phyloP scores from a whole-genome alignment of 768 basidiomycete genomes.

The Thelephora aurantiotincta region DNA sequence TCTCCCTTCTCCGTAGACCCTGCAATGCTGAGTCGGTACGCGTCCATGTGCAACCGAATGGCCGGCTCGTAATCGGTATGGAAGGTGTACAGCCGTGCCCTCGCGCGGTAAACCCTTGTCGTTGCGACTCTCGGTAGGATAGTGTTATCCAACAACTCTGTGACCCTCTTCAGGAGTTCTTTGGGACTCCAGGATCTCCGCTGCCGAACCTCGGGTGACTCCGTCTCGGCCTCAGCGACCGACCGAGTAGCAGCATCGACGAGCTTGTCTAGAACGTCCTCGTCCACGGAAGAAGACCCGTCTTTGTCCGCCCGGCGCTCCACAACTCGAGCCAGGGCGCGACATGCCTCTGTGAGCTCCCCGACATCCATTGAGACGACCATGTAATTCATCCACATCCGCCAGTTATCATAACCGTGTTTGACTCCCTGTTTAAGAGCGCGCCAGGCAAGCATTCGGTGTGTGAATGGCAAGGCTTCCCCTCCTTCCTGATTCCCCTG shows the following conservation, averaged over 20 bases:
- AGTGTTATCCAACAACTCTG: slow-evolving; percentile 57
- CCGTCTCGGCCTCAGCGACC: slow-evolving; percentile 21
- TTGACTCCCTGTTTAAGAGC: slow-evolving; percentile 86
- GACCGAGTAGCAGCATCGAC: slow-evolving; percentile 74
- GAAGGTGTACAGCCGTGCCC: slow-evolving; percentile 70
- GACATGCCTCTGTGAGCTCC: slow-evolving; percentile 76
- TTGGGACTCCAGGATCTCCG: slow-evolving; percentile 28
- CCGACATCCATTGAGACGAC: slow-evolving; percentile 87
- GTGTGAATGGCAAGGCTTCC: slow-evolving; percentile 39
- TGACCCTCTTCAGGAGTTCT: slow-evolving; percentile 51
- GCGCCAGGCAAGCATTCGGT: slow-evolving; percentile 82
- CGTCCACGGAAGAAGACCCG: slow-evolving; percentile 54
- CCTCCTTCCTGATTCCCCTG: background rate
- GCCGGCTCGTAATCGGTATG: slow-evolving; percentile 62
- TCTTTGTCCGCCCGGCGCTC: slow-evolving; percentile 47
- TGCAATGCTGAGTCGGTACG: slow-evolving; percentile 62
- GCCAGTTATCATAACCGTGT: slow-evolving; percentile 81
- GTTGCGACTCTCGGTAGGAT: slow-evolving; percentile 76
- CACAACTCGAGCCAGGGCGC: slow-evolving; percentile 71
- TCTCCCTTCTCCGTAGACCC: slow-evolving; percentile 50
- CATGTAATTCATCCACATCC: slow-evolving; percentile 99
- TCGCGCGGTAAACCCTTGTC: slow-evolving; percentile 67
- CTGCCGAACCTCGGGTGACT: slow-evolving; percentile 11
- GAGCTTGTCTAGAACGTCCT: slow-evolving; percentile 78
- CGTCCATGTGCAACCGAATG: slow-evolving; percentile 71